These are phyloP conservation scores for Aspergillus ruber DNA, from an alignment of 2,329 filamentous ascomycete genomes.

Conservation along the genomic window DNA sequence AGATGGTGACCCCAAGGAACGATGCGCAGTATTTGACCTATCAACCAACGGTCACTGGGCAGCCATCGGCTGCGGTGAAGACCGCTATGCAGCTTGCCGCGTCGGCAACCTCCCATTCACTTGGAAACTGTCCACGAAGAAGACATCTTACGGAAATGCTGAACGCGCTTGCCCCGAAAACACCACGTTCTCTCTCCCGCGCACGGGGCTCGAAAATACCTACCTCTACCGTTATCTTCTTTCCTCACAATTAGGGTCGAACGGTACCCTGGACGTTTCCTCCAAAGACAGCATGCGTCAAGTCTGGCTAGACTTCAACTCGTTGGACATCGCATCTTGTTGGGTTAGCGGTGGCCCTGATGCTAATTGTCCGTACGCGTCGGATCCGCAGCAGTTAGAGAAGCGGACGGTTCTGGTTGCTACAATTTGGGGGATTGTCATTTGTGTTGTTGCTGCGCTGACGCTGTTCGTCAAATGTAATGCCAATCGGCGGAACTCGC, in stretches of 20 bases:
- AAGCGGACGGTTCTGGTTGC: slow-evolving; percentile 52
- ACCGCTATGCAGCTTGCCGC: slow-evolving; percentile 53
- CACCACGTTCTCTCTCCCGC: slow-evolving; percentile 51
- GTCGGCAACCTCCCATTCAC: slow-evolving; percentile 47
- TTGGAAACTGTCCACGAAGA: slow-evolving; percentile 48
- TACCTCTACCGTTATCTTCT: slow-evolving; percentile 47
- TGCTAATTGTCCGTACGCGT: slow-evolving; percentile 53
- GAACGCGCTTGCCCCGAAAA: slow-evolving; percentile 43
- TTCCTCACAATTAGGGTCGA: slow-evolving; percentile 15
- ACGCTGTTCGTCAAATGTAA: slow-evolving; percentile 61
- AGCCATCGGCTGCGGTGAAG: slow-evolving; percentile 49
- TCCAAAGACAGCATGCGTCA: slow-evolving; percentile 23
- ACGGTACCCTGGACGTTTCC: slow-evolving; percentile 17
- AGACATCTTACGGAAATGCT: slow-evolving; percentile 40
- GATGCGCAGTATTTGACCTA: slow-evolving; percentile 52
- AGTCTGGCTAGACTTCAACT: slow-evolving; percentile 58
- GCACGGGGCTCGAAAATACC: slow-evolving; percentile 57
- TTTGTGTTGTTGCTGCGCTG: slow-evolving; percentile 54
- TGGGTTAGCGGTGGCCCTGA: slow-evolving; percentile 55
- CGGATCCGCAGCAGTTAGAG: slow-evolving; percentile 37
- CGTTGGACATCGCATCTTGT: slow-evolving; percentile 49
- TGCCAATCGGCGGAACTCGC: slow-evolving; percentile 51
- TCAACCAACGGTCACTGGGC: slow-evolving; percentile 51
- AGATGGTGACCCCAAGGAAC: slow-evolving; percentile 29
- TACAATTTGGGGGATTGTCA: slow-evolving; percentile 56